Conservation (phyloP, 2,329 filamentous ascomycete genomes). For the Cercospora sp. region DNA sequence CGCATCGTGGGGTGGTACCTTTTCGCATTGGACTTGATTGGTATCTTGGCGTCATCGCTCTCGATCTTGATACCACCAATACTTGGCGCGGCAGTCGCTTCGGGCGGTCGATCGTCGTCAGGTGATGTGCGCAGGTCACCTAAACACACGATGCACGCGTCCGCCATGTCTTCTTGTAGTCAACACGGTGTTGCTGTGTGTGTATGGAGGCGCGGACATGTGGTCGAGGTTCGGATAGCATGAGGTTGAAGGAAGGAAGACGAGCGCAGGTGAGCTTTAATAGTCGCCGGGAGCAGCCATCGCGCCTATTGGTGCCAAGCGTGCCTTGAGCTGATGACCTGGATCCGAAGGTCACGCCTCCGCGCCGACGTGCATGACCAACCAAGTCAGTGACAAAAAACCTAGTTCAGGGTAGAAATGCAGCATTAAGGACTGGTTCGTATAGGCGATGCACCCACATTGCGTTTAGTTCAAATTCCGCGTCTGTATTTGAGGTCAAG, state of each 20-base stretch:
- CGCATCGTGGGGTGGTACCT: constrained; percentile 37
- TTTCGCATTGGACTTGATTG: constrained; percentile 32
- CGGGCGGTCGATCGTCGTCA: constrained; percentile 51
- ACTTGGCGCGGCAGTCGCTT: constrained; percentile 26
- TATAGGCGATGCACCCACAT: neutral
- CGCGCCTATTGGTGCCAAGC: constrained; percentile 1
- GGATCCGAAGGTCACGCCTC: neutral
- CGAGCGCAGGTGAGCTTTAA: constrained; percentile 10
- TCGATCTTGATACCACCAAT: constrained; percentile 26
- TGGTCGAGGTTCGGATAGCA: constrained; percentile 13
- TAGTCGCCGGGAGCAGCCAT: neutral
- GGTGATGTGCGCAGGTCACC: constrained; percentile 64
- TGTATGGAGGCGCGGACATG: constrained; percentile 22
- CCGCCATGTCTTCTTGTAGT: constrained; percentile 53
- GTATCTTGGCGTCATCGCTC: constrained; percentile 31
- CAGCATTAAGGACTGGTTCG: neutral
- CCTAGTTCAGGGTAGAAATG: neutral
- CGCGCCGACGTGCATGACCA: neutral
- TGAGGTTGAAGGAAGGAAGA: constrained; percentile 22
- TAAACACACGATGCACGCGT: constrained; percentile 71
- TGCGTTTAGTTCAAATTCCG: neutral
- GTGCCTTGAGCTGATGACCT: constrained; percentile 1
- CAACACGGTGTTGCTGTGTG: constrained; percentile 14
- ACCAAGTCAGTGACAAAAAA: neutral
- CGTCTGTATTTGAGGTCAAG: neutral